Evolutionary conservation across 495 filamentous ascomycete species (phyloP), one percentile per base, ranked within the genome.

Genomic region (Umbilicaria muhlenbergii): DNA sequence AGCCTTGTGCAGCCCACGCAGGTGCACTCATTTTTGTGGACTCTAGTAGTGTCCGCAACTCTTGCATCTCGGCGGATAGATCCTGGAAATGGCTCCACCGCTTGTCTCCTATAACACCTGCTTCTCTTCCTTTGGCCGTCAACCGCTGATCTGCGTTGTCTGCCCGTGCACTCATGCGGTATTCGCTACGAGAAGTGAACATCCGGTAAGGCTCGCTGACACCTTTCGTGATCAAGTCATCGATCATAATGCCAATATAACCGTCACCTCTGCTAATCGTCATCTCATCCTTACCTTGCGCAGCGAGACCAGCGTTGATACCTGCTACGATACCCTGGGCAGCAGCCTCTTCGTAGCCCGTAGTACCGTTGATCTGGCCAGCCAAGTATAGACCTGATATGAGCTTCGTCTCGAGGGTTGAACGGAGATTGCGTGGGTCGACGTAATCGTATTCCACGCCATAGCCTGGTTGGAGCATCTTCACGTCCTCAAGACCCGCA

Each of bases 381-480:
- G 91, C 91, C 14, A 98, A 73, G 64, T 83, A 98, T 7, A 98
- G 74, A 31, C 91, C 91, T 31, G 67, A 67, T 46, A 98, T 94
- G 18, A 82, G 63, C 60, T 98, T 98, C 5, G 91, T 96, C 56
- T 98, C 92, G 8, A 98, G 75, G 0, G 91, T 87, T 16, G 83
- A 75, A 48, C 77, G 78, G 8, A 98, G 68, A 54, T 77, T 81
- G 42, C 91, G 82, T 8, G 91, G 92, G 58, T 98, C 91, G 10
- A 98, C 83, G 60, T 96, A 98, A 66, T 98, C 91, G 59, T 98
- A 98, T 62, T 98, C 91, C 6, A 98, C 91, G 37, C 91, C 91
- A 57, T 98, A 98, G 39, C 91, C 91, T 2, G 91, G 80, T 55
- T 96, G 92, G 4, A 94, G 78, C 92, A 98, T 96, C 36, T 64